Conservation (phyloP, 148 eudicot species). For the Agrostemma githago region DNA sequence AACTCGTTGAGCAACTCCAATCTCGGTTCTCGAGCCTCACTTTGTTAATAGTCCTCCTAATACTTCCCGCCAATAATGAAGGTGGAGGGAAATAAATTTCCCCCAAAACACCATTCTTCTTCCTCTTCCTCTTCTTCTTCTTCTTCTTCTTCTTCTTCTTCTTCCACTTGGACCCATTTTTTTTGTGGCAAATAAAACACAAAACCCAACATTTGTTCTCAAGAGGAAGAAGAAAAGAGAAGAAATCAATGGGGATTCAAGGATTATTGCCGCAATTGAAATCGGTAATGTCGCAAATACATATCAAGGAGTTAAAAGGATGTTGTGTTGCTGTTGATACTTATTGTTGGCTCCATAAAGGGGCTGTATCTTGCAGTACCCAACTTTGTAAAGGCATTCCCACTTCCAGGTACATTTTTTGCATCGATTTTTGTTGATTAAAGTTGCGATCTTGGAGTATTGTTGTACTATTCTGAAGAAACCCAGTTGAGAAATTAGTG, state of each 20-base stretch:
- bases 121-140: background rate
- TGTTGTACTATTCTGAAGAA: background rate
- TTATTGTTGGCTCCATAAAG: constrained; percentile 98
- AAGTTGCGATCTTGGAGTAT: constrained; percentile 6
- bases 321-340: constrained; percentile 86
- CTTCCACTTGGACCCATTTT: background rate
- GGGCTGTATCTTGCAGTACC: constrained; percentile 90
- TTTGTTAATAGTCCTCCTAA: background rate
- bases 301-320: constrained; percentile 72
- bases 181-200: background rate
- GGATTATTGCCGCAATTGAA: constrained; percentile 83
- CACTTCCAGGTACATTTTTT: constrained; percentile 48
- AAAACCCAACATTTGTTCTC: background rate
- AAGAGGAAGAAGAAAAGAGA: background rate
- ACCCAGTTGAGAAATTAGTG: constrained; percentile 2
- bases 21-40: no score
- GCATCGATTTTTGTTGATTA: background rate
- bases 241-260: constrained; percentile 64
- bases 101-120: background rate
- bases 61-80: background rate
- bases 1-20: background rate
- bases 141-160: background rate
- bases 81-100: background rate
- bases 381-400: constrained; percentile 86
- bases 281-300: constrained; percentile 77